Evolutionary conservation across 768 basidiomycete genomes (phyloP).

Genomic region (Mycena vulgaris): DNA sequence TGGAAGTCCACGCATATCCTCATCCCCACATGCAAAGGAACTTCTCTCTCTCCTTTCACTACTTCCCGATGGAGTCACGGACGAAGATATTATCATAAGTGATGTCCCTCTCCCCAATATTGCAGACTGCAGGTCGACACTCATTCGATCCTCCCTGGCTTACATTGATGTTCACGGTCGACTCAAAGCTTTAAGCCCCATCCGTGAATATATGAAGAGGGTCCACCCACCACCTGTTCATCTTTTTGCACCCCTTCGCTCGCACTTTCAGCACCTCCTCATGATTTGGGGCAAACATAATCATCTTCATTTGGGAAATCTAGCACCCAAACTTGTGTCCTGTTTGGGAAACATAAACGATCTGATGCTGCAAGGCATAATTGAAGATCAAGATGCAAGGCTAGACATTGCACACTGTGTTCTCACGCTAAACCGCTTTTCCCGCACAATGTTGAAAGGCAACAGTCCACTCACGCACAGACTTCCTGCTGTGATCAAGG

Average conservation of each 20-base stretch:
- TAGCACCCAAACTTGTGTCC: background rate
- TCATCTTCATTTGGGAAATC: background rate
- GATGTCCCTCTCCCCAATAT: conserved; percentile 8
- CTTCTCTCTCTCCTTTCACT: conserved; percentile 15
- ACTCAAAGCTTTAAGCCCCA: too few species aligned
- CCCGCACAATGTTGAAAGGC: background rate
- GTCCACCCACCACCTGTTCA: background rate
- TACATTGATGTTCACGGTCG: background rate
- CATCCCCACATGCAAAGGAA: background rate
- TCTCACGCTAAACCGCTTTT: background rate
- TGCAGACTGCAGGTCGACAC: background rate
- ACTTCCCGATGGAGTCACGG: conserved; percentile 18
- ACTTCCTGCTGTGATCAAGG: background rate
- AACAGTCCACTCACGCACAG: background rate
- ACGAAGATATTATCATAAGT: conserved; percentile 6
- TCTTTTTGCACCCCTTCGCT: too few species aligned
- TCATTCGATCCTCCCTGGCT: conserved; percentile 17
- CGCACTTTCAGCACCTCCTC: background rate
- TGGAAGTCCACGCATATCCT: conserved; percentile 5
- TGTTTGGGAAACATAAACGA: too few species aligned
- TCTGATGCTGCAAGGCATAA: background rate
- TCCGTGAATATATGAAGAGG: too few species aligned
- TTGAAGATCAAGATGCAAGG: background rate
- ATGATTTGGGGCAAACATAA: background rate
- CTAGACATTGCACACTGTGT: background rate